These are phyloP conservation scores for Usnea hakonensis DNA, from an alignment of 495 filamentous ascomycete species.

Conservation along the genomic window DNA sequence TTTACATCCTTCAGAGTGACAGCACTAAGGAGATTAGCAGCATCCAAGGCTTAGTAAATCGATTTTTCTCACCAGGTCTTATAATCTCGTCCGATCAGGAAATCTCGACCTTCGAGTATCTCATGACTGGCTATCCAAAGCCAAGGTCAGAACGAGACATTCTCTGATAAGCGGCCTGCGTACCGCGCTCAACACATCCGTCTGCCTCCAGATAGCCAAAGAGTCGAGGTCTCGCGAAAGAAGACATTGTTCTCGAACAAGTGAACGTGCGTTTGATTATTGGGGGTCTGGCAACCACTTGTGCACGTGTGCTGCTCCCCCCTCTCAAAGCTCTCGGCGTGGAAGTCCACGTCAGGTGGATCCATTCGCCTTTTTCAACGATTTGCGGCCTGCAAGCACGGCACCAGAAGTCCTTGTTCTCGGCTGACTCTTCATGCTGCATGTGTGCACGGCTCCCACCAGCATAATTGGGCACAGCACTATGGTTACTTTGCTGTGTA, in stretches of 20 bases:
- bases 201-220: constrained; percentile 1
- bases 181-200: neutral
- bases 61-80: constrained; percentile 24
- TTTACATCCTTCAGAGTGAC: constrained; percentile 35
- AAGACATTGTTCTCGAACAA: neutral
- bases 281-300: too few species aligned
- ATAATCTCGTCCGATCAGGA: constrained; percentile 37
- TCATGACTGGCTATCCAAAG: neutral
- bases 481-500: too few species aligned
- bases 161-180: neutral
- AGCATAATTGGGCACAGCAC: too few species aligned
- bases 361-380: too few species aligned
- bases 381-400: too few species aligned
- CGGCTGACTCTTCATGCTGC: too few species aligned
- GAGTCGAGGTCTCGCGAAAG: neutral
- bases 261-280: too few species aligned
- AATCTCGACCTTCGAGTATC: constrained; percentile 27
- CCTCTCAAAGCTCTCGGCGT: too few species aligned
- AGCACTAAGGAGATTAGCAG: constrained; percentile 27
- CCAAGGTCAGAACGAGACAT: neutral
- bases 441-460: too few species aligned
- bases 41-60: neutral
- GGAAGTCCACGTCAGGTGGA: too few species aligned
- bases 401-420: too few species aligned
- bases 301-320: too few species aligned